Evolutionary conservation across 352 stramenopile species (phyloP), one percentile per base, ranked within the genome.

Genomic region (Phytopythium oedochilum): DNA sequence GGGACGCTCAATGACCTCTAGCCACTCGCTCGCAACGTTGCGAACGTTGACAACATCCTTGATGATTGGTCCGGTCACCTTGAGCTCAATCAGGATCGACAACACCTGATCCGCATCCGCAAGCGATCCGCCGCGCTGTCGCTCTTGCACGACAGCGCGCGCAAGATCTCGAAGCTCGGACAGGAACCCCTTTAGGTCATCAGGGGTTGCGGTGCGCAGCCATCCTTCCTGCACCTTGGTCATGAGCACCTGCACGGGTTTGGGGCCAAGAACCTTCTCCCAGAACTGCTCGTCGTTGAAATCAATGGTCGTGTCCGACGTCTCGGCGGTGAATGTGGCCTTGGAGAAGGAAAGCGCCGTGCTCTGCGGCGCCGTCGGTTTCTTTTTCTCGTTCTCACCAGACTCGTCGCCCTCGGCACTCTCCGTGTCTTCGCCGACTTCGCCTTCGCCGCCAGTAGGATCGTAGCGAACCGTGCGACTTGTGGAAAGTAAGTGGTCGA

Each of bases 211-310:
- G 40, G 67, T 78, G 11, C 75, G 74, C 0, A 92, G 63, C 78
- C 71, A 87, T 5, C 83, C 80, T 71, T 96, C 88, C 51, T 95
- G 85, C 6, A 97, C 82, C 53, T 94, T 92, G 10, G 83, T 88
- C 78, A 96, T 90, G 28, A 97, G 63, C 55, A 89, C 61, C 42
- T 97, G 86, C 8, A 92, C 86, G 43, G 74, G 79, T 53, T 96
- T 94, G 17, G 84, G 84, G 5, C 85, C 86, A 31, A 95, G 69
- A 9, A 96, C 86, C 63, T 97, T 96, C 54, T 96, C 87, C 85
- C 85, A 95, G 31, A 96, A 94, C 51, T 94, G 83, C n/a, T 93
- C 86, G 49, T 96, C 87, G 44, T 96, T 93, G 43, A 94, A 93
- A 64, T 96, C 86, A 49, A 95, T 95, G 20, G 79, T 94, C 7